These are phyloP conservation scores for Fusarium sp. DNA, from an alignment of 2,329 filamentous ascomycete species.

Conservation along the genomic window DNA sequence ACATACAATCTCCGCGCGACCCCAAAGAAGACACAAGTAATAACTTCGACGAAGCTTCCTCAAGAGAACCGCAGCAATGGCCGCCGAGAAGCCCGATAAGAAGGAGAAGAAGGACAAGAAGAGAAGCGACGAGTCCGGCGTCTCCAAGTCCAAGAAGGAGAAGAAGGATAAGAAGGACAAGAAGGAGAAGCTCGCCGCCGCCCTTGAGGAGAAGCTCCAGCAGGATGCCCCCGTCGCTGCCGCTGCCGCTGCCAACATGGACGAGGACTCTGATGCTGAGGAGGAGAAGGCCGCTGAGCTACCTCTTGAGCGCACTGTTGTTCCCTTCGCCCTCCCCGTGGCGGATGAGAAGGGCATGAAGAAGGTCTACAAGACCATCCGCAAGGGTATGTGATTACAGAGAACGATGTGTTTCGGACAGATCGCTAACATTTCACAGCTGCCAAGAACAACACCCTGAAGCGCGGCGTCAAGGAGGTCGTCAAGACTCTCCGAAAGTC, in stretches of 20 bases:
- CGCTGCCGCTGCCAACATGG: slow-evolving; percentile 55
- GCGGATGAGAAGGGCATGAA: slow-evolving; percentile 80
- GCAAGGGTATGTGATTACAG: slow-evolving; percentile 59
- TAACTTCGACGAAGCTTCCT: slow-evolving; percentile 23
- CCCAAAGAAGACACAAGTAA: slow-evolving; percentile 6
- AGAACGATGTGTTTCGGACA: background rate
- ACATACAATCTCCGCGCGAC: slow-evolving; percentile 14
- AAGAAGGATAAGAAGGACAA: slow-evolving; percentile 76
- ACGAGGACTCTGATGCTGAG: slow-evolving; percentile 58
- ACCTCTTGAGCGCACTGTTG: slow-evolving; percentile 67
- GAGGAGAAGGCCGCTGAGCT: slow-evolving; percentile 57
- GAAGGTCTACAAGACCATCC: slow-evolving; percentile 68
- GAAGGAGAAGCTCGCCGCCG: slow-evolving; percentile 76
- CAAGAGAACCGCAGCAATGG: slow-evolving; percentile 51
- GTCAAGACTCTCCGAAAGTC: slow-evolving; percentile 98
- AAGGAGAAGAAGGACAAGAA: slow-evolving; percentile 71
- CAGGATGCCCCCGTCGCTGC: slow-evolving; percentile 60
- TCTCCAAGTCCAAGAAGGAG: slow-evolving; percentile 67
- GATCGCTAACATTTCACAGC: slow-evolving; percentile 65
- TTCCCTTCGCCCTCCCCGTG: slow-evolving; percentile 85
- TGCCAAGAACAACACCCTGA: slow-evolving; percentile 93
- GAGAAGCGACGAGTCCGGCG: slow-evolving; percentile 64
- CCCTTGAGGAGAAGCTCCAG: slow-evolving; percentile 73
- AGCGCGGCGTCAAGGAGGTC: slow-evolving; percentile 98
- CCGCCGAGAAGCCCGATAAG: slow-evolving; percentile 60